Percentiles rank a stretch among this genome's conserved stretches.
These are phyloP conservation scores for Daldinia vernicosa DNA, from an alignment of 495 filamentous ascomycete species.

Conservation along the genomic window DNA sequence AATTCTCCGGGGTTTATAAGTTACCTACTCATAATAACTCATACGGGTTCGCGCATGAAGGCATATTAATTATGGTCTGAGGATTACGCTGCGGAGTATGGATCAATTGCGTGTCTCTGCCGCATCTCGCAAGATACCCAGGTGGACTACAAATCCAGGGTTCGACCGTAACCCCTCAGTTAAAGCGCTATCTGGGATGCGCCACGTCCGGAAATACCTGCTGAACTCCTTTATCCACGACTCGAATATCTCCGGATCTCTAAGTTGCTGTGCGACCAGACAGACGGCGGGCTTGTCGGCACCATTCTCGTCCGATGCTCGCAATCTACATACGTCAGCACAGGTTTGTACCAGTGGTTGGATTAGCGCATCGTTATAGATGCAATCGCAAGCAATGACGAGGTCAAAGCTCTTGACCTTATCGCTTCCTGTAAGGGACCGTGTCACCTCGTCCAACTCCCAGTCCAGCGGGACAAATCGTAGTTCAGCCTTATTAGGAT, in stretches of 20 bases:
- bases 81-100: slow-evolving; percentile 22
- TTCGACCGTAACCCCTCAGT: slow-evolving; percentile 62
- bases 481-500: slow-evolving; percentile 48
- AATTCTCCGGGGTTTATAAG: not conserved
- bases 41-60: slow-evolving; percentile 4
- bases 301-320: slow-evolving; percentile 42
- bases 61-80: not conserved
- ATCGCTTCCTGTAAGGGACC: slow-evolving; percentile 46
- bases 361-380: slow-evolving; percentile 88
- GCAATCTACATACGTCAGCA: slow-evolving; percentile 74
- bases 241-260: slow-evolving; percentile 85
- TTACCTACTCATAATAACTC: not conserved
- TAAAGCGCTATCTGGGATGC: slow-evolving; percentile 70
- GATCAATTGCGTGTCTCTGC: slow-evolving; percentile 24
- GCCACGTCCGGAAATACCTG: slow-evolving; percentile 74
- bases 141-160: slow-evolving; percentile 72
- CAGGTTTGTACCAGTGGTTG: slow-evolving; percentile 85
- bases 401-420: slow-evolving; percentile 60
- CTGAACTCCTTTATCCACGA: slow-evolving; percentile 76
- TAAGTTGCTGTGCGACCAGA: slow-evolving; percentile 85
- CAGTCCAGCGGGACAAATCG: slow-evolving; percentile 70
- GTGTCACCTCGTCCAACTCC: slow-evolving; percentile 65
- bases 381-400: slow-evolving; percentile 85
- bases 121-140: slow-evolving; percentile 62
- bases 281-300: slow-evolving; percentile 53